Base-by-base conservation (phyloP, 2,329 filamentous ascomycete genomes). In the Venturia asperata region DNA sequence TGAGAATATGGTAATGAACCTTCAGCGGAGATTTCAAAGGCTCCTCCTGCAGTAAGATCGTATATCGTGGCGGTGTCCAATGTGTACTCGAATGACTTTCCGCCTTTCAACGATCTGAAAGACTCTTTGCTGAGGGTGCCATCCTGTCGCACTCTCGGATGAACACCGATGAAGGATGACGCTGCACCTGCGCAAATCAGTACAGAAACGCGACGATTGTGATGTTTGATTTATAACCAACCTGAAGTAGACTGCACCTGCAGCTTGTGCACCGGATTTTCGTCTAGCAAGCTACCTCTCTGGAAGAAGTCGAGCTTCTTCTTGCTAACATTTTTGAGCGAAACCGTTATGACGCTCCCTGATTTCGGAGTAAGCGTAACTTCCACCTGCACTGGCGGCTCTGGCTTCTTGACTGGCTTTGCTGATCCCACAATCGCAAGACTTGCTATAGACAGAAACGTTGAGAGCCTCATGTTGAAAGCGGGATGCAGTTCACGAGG, bases 11-110 rank as follows among this genome's bases (percentile, higher is more conserved):
- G 63, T 13, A 64, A 34, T 10, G 21, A 2, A n/a, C 49, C 63
- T 27, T 60, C 49, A 4, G 49, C 49, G 24, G 21, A 11, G 17
- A 64, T 30, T 27, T 64, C 63, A 27, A 64, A 64, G 6, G 19
- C 34, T 13, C 62, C 62, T 42, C 62, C 62, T 24, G 39, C 49
- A 30, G 17, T 55, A 21, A 64, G 62, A 64, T 64, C 62, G 34
- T 64, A 64, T 27, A 58, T 6, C n/a, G 17, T n/a, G 34, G 45
- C 49, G 10, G 43, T 27, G 42, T 64, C 62, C 19, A 64, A n/a
- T 15, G 34, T 64, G 49, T 37, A 39, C 34, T 64, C 43, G 37
- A 41, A 39, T 15, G 62, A 27, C 34, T 64, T 55, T n/a, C 43
- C 43, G 3, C 47, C 37, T 42, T 58, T 58, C n/a, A 64, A 13